Base-by-base conservation (phyloP, 2,329 filamentous ascomycete species). In the Cryphonectria carpinicola region DNA sequence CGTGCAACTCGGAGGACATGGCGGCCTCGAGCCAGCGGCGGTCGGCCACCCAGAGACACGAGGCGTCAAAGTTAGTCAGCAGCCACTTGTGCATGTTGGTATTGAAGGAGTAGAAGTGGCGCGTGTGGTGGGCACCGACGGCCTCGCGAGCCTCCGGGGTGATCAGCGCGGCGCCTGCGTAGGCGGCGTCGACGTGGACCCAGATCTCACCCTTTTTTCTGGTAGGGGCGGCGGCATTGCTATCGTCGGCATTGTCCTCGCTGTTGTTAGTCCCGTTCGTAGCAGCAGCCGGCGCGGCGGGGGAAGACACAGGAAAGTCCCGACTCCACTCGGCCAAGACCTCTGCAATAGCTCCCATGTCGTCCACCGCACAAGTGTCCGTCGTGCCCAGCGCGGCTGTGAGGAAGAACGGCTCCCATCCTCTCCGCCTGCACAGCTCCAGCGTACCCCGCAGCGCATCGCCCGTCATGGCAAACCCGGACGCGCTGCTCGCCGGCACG, bases 61-160 rank as follows among this genome's bases (percentile, higher is more conserved):
- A 94, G 76, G 85, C 88, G 80, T 98, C 95, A 77, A 98, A 98
- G 81, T 97, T 97, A 70, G 94, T 94, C 25, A 98, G 89, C 64
- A 98, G 86, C 95, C 95, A 98, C 84, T 98, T 98, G 86, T 98
- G 95, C 88, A 97, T 92, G 84, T 98, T 98, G 84, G 95, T 89
- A 81, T 97, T 91, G 86, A 97, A 97, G 74, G 91, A 94, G 83
- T 97, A 93, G 78, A 97, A 94, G 32, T 85, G 82, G 1, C 85
- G 82, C 66, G 95, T 86, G 65, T 94, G 85, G 74, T 91, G 86
- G 70, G 77, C 75, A 39, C 70, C 67, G 56, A 73, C 71, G 17
- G 73, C 46, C 25, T 64, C 35, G 73, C 94, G 92, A 81, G 93
- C 92, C 80, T 97, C 93, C 3, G 94, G 92, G 32, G 92, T 90